Base-by-base conservation (phyloP, 768 basidiomycete species). In the Lepiota brunneoincarnata region DNA sequence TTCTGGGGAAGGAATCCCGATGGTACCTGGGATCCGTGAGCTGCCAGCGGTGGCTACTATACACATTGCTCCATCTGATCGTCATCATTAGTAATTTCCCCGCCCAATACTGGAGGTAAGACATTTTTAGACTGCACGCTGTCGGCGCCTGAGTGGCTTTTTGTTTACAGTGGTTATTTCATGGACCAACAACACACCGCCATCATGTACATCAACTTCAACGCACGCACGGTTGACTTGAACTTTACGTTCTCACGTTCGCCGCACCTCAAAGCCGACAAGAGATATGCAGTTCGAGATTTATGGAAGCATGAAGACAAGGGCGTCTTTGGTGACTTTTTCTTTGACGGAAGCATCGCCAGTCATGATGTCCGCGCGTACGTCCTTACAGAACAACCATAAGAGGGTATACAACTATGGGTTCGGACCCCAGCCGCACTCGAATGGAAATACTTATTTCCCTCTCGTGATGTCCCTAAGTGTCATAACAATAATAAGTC, bases 1-100 rank as follows among this genome's bases (percentile, higher is more conserved):
- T 71, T 79, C 55, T 83, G 78, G 80, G 81, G 81, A 10, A 72
- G 77, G 61, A 80, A 82, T 60, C 79, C 80, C 54, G 59, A 78
- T 56, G 21, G 57, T 31, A 67, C 66, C 36, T 65, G 64, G 61
- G 55, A 56, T 55, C 51, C 59, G 63, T 66, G 49, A 62, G 66
- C 55, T 34, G n/a, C n/a, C n/a, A n/a, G n/a, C n/a, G 24, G 23
- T 12, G 34, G 28, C 35, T 34, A n/a, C 9, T 36, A 21, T 50
- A 74, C 20, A 71, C 65, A 72, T n/a, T 62, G 31, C 11, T 10
- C 31, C 7, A 31, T 72, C 58, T 74, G 65, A 60, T n/a, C n/a
- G 68, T 67, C 36, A 71, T 67, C 52, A 70, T 72, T 51, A 66
- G 62, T 24, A 73, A 73, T 2, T 75, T 75, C 62, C 79, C 81